Percentiles rank a stretch among this genome's conserved stretches.
Evolutionary conservation across 1,139 yeast species (phyloP).

Genomic region (Lodderomyces orthopsilosis): DNA sequence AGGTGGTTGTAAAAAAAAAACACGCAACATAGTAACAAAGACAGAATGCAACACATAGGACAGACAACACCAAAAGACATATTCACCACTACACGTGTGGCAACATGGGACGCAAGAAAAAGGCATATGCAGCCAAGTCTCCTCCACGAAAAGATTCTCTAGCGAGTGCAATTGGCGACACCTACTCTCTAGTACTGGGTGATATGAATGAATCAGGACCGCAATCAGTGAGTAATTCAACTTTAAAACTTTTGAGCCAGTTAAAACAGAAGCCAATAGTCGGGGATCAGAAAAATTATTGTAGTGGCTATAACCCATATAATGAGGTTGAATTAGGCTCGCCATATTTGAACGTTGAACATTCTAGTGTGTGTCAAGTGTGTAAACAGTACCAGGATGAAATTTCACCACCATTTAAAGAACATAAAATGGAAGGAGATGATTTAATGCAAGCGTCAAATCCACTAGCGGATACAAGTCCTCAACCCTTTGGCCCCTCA

Average conservation of each 20-base stretch:
- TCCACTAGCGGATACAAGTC: background rate
- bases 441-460: background rate
- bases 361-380: background rate
- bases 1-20: slow-evolving; percentile 1
- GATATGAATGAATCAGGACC: background rate
- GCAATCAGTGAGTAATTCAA: background rate
- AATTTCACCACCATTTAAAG: background rate
- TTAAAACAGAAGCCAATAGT: background rate
- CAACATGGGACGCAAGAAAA: background rate
- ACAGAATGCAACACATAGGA: background rate
- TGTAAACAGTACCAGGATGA: background rate
- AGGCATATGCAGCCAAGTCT: background rate
- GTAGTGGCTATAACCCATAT: background rate
- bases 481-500: no score
- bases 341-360: background rate
- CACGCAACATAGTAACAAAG: no score
- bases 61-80: background rate
- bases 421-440: background rate
- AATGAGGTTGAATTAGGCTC: background rate
- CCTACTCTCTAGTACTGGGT: background rate
- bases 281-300: background rate
- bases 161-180: background rate
- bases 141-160: background rate
- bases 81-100: background rate
- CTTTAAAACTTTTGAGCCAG: slow-evolving; percentile 2